Percentiles rank a stretch among this genome's conserved stretches.
phyloP scores from a whole-genome alignment of 441 rosid species.

The Corymbia calophylla region DNA sequence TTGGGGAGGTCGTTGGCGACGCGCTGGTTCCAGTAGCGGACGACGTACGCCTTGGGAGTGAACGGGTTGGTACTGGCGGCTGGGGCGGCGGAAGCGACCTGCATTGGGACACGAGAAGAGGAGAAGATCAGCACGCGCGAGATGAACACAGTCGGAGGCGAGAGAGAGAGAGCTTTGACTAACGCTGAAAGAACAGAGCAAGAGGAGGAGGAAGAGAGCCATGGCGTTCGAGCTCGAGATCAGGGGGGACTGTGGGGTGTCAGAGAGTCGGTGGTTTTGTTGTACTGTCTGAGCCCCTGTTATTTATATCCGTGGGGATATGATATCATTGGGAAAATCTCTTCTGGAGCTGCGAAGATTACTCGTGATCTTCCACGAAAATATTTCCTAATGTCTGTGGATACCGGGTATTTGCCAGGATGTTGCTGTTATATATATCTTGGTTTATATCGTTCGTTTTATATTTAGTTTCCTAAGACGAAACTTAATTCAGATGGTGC shows the following conservation, averaged over 20 bases:
- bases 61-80: not conserved
- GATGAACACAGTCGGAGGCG: not conserved
- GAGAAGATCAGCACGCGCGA: not conserved
- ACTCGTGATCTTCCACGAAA: not conserved
- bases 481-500: not conserved
- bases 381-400: not conserved
- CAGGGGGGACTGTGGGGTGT: not conserved
- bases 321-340: not conserved
- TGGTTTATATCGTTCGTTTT: not conserved
- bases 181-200: not conserved
- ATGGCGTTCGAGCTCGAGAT: not conserved
- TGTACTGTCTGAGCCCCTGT: not conserved
- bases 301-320: not conserved
- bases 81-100: conserved; percentile 26
- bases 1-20: conserved; percentile 1
- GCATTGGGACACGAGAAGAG: not conserved
- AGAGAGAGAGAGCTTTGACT: not conserved
- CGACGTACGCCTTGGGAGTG: not conserved
- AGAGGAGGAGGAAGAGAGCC: not conserved
- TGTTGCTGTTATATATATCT: not conserved
- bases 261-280: not conserved
- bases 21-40: conserved; percentile 11
- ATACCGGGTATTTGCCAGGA: not conserved
- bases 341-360: not conserved
- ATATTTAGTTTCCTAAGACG: not conserved